phyloP scores from a whole-genome alignment of 148 eudicot genomes.

The Hydrangea macrophylla region DNA sequence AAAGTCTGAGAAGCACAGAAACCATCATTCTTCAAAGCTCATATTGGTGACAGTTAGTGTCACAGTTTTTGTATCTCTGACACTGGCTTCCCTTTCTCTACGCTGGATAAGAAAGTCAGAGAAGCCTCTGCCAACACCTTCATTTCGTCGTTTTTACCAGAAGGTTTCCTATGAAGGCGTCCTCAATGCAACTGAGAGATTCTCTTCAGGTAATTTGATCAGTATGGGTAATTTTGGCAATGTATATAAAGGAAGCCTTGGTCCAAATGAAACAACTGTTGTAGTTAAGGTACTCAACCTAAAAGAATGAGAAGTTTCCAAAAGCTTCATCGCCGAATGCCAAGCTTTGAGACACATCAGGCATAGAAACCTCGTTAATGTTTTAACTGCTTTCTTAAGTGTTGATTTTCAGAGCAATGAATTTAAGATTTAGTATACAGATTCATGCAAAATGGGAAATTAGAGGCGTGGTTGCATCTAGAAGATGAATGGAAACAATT shows the following conservation, averaged over 20 bases:
- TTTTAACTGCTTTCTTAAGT: conserved; percentile 24
- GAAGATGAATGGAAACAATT: background rate
- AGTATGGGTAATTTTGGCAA: conserved; percentile 23
- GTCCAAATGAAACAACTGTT: conserved; percentile 5
- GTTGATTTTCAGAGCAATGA: conserved; percentile 17
- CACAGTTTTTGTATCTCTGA: background rate
- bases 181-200: conserved; percentile 17
- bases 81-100: background rate
- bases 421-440: conserved; percentile 25
- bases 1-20: background rate
- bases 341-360: conserved; percentile 18
- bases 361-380: conserved; percentile 23
- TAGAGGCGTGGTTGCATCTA: conserved; percentile 27
- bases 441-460: conserved; percentile 26
- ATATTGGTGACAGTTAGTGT: background rate
- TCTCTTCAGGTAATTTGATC: conserved; percentile 15
- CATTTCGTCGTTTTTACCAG: background rate
- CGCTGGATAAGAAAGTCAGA: background rate
- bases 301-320: conserved; percentile 11
- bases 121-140: background rate
- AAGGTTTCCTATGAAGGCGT: conserved; percentile 23
- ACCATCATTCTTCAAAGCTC: background rate
- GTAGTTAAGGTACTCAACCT: conserved; percentile 26
- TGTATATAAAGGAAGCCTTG: conserved; percentile 22
- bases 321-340: conserved; percentile 27